Evolutionary conservation across 306 rosid species (phyloP), one percentile per base, ranked within the genome.

Genomic region (Castanea sativa): DNA sequence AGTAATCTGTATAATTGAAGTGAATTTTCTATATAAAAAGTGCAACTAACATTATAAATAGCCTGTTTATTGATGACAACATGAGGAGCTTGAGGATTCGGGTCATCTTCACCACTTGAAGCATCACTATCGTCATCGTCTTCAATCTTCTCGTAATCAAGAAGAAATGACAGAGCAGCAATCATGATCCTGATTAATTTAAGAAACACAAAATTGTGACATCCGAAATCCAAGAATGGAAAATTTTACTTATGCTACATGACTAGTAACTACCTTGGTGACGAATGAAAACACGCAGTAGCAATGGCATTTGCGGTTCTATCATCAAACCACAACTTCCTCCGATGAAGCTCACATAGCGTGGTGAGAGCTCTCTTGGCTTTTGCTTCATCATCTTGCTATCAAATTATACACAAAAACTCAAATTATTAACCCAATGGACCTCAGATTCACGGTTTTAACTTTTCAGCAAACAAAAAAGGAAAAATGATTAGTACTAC

Each of bases 271-370:
- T 49, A 92, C 99, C 97, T 92, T 12, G 97, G 74, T 1, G 95
- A 79, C 4, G 90, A 88, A 86, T 92, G 99, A 75, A 92, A 83
- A 71, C 90, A 90, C 7, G 97, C 97, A 29, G 82, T 83, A 77
- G 97, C 92, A 58, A 94, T 90, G n/a, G 97, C 97, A 84, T 94
- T 90, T 12, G 97, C 95, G 3, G 99, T 91, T 84, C 93, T 86
- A 74, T 92, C 99, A 70, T 94, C 97, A 59, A 92, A 91, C 97
- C 97, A 94, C 67, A 83, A 82, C 85, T 86, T 90, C 69, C 92
- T 87, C 68, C 89, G 79, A 74, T 94, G 97, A 82, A 94, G 93
- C 63, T 94, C 97, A 16, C 97, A 86, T 0, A 94, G 85, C 4
- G 88, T 91, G 43, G 89, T 78, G n/a, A 94, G 87, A 0, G 93